Evolutionary conservation across 1,139 yeast genomes (phyloP).

Genomic region (Candida glucosophila): DNA sequence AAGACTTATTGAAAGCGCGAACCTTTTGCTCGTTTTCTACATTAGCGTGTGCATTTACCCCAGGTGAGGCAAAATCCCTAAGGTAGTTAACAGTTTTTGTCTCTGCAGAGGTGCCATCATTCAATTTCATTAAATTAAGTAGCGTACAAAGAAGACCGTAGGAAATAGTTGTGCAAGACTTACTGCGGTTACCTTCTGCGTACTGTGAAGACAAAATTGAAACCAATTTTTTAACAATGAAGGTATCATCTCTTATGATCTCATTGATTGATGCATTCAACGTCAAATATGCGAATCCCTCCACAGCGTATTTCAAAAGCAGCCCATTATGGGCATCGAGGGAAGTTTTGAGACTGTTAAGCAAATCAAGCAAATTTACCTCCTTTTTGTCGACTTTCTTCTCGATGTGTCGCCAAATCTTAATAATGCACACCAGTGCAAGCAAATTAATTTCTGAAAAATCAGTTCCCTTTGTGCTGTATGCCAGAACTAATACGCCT

Average conservation of each 20-base stretch:
- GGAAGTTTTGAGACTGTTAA: too few relatives aligned
- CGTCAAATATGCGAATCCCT: conserved; percentile 41
- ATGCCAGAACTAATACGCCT: conserved; percentile 17
- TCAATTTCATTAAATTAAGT: too few relatives aligned
- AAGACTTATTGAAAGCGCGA: conserved; percentile 20
- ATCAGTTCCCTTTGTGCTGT: conserved; percentile 6
- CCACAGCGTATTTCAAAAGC: conserved; percentile 21
- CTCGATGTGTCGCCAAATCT: conserved; percentile 35
- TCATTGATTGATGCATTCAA: conserved; percentile 24
- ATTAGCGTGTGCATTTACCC: conserved; percentile 8
- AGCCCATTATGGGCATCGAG: too few relatives aligned
- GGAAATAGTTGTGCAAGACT: conserved; percentile 5
- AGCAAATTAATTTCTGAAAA: conserved; percentile 16
- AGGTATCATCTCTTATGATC: conserved; percentile 23
- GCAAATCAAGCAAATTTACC: too few relatives aligned
- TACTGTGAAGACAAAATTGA: too few relatives aligned
- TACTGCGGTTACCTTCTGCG: too few relatives aligned
- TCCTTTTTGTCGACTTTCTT: conserved; percentile 14
- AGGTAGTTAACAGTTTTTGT: too few relatives aligned
- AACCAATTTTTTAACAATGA: conserved; percentile 15
- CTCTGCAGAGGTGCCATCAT: conserved; percentile 24
- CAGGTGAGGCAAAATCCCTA: not conserved
- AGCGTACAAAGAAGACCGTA: conserved; percentile 34
- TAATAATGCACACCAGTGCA: conserved; percentile 27
- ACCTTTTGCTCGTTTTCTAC: conserved; percentile 19